These are phyloP conservation scores for Mortierella sp. DNA, from an alignment of 371 early-diverging fungal genomes.

Conservation along the genomic window DNA sequence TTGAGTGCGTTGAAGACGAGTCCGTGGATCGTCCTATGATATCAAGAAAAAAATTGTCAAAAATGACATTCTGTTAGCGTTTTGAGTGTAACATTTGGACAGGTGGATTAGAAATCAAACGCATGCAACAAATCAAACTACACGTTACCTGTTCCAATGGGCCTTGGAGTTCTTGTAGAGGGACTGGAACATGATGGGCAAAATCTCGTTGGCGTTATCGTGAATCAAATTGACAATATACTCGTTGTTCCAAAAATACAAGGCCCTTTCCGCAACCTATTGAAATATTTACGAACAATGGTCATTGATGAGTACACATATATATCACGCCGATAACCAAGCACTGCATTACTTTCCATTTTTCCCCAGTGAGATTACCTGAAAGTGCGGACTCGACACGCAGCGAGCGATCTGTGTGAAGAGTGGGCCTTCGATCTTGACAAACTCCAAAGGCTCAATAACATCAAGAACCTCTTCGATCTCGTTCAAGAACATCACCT, in stretches of 20 bases:
- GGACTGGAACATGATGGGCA: conserved; percentile 95
- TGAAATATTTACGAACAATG: not conserved
- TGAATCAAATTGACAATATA: conserved; percentile 92
- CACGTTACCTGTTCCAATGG: conserved; percentile 92
- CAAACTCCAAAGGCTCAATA: conserved; percentile 88
- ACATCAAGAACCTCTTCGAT: conserved; percentile 95
- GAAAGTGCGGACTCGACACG: conserved; percentile 94
- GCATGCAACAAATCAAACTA: not conserved
- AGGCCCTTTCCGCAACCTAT: conserved; percentile 94
- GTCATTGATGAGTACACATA: not conserved
- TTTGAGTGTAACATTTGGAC: not conserved
- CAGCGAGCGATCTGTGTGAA: conserved; percentile 91
- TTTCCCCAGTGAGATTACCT: conserved; percentile 63
- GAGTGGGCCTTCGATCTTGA: conserved; percentile 86
- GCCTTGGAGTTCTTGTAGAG: conserved; percentile 90
- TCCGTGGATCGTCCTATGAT: conserved; percentile 87
- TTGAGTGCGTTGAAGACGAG: conserved; percentile 94
- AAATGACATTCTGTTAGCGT: not conserved
- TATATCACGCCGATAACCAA: not conserved
- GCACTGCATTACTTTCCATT: not conserved
- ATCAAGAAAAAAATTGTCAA: not conserved
- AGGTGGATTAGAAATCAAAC: not conserved
- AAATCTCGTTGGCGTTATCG: conserved; percentile 85
- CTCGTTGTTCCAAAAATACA: conserved; percentile 97
- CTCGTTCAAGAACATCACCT: conserved; percentile 97